A percentile compares a stretch with the other conserved stretches of the same genome.
Evolutionary conservation across 2,329 filamentous ascomycete species (phyloP).

Genomic region (Aschersonia sp.): DNA sequence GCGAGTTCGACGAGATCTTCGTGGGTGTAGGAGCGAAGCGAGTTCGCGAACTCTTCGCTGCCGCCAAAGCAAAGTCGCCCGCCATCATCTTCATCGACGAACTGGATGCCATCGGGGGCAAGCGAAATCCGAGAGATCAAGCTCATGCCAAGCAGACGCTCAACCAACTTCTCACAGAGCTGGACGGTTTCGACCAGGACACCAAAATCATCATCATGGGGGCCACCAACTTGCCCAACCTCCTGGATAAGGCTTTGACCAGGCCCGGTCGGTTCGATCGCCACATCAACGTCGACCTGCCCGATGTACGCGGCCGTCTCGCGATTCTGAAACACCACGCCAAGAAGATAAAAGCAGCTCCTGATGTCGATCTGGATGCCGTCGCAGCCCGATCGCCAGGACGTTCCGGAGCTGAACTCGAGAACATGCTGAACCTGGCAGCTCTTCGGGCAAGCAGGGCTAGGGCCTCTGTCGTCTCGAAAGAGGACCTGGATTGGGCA

Average conservation of each 20-base stretch:
- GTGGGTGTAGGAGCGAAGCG: constrained; percentile 95
- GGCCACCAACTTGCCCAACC: constrained; percentile 89
- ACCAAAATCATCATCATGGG: constrained; percentile 91
- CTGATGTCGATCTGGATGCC: constrained; percentile 69
- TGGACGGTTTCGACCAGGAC: constrained; percentile 93
- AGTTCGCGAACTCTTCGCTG: constrained; percentile 80
- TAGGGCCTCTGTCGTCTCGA: constrained; percentile 60
- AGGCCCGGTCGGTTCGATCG: constrained; percentile 93
- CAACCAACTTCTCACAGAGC: constrained; percentile 90
- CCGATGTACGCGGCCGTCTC: constrained; percentile 84
- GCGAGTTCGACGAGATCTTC: constrained; percentile 96
- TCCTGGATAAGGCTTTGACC: constrained; percentile 87
- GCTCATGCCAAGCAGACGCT: constrained; percentile 95
- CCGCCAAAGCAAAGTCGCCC: constrained; percentile 74
- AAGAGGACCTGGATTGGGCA: constrained; percentile 85
- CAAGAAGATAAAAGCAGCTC: constrained; percentile 70
- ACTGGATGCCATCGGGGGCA: constrained; percentile 85
- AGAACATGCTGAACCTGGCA: constrained; percentile 94
- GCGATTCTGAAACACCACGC: constrained; percentile 90
- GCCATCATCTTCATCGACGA: constrained; percentile 95
- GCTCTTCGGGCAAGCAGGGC: constrained; percentile 87
- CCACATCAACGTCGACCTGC: constrained; percentile 75
- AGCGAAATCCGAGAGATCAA: constrained; percentile 82
- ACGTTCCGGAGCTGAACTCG: constrained; percentile 87
- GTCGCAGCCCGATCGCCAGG: constrained; percentile 82